Base-by-base conservation (phyloP, 2,329 filamentous ascomycete species). In the Diplodia seriata region DNA sequence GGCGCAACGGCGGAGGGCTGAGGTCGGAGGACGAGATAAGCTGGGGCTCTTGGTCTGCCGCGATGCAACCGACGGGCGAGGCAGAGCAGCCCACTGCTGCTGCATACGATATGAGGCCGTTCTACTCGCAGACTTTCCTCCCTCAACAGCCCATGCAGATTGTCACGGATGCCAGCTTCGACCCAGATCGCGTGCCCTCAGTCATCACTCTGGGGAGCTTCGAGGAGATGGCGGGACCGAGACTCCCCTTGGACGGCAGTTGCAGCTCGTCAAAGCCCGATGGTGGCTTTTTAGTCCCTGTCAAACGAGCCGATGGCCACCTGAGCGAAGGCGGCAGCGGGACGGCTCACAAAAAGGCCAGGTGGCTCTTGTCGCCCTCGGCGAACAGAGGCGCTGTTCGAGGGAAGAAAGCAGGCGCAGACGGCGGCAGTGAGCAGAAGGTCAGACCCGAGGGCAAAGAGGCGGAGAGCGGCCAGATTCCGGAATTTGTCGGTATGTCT, bases 41-140 rank as follows among this genome's bases (percentile, higher is more conserved):
- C 55, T 33, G 31, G 47, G 47, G 66, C 9, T 47, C 23, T 1
- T 67, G 66, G 66, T 38, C 49, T 6, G 55, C 56, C 4, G 12
- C 33, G 33, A 67, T 67, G 55, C 55, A 43, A 47, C 14, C n/a
- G 7, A n/a, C 15, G 9, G 66, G 54, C 23, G 66, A 43, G 47
- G 11, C 36, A 51, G 59, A 47, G 5, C 26, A 33, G 18, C 20
- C 49, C 15, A 43, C 23, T 11, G 43, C 29, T n/a, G n/a, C 59
- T 9, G 59, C 29, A 18, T 38, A 63, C 40, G 15, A 38, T 47
- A 5, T 38, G 29, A 38, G 38, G n/a, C 43, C n/a, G 29, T 63
- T 63, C n/a, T 11, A n/a, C 5, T 8, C 2, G 1, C 59, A 63
- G 12, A 18, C 23, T 3, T 61, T 61, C 23, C 11, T 61, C 12